Base-by-base conservation (phyloP, 805 yeast species). In the Wickerhamomyces pijperi region DNA sequence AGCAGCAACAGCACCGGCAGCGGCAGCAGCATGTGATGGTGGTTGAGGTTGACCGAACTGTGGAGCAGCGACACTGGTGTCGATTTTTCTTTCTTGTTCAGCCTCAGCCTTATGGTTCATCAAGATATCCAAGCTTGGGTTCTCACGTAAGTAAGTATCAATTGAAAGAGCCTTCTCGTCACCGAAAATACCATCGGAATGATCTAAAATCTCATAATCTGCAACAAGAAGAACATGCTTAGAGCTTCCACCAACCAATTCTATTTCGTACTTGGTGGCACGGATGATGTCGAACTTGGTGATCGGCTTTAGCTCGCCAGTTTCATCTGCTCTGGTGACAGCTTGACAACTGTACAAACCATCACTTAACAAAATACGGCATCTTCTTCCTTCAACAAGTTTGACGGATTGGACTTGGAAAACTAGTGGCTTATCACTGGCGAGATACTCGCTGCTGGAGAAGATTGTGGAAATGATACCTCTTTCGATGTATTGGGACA, bases 81-180 rank as follows among this genome's bases (percentile, higher is more conserved):
- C 28, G 16, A 11, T 25, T 14, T 25, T 21, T 21, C 9, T 6
- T 6, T 21, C 23, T 21, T 21, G 9, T 21, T 21, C 29, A 9
- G 13, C n/a, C 9, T 25, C 29, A 11, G 5, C 13, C 6, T 41
- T 43, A n/a, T 44, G 28, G 19, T 46, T 44, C 36, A 19, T 42
- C 23, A 34, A 47, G 32, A 36, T 40, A 43, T 69, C 74, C 49
- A 74, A 78, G 29, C 69, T 71, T 3, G 83, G 82, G 55, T 80
- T 76, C 14, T 62, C 64, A 31, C 61, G 66, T 47, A 76, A 73
- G 52, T 78, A 79, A 17, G 68, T 70, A 52, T 79, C 86, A 32
- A 79, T 54, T 31, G 64, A 57, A 35, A 50, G 57, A 36, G 63
- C 56, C n/a, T 60, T 46, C n/a, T 56, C 55, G 36, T 68, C 67